phyloP scores from a whole-genome alignment of 2,329 filamentous ascomycete genomes.

The Aspergillus sp. region DNA sequence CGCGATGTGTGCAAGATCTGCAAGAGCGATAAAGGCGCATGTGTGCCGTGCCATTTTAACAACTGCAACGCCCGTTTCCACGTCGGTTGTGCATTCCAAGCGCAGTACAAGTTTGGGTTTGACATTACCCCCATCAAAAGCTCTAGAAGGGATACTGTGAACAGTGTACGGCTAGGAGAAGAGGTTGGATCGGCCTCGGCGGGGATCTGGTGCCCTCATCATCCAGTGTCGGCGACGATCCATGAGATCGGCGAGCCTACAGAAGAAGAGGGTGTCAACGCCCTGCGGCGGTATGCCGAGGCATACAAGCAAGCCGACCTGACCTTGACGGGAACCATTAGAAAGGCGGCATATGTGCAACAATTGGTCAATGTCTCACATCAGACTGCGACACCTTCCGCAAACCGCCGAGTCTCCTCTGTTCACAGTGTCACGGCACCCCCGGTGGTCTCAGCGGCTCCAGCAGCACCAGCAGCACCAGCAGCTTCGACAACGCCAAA shows the following conservation, averaged over 20 bases:
- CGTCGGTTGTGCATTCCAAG: slow-evolving; percentile 84
- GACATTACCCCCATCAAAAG: slow-evolving; percentile 88
- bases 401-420: slow-evolving; percentile 60
- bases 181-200: slow-evolving; percentile 85
- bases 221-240: slow-evolving; percentile 71
- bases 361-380: slow-evolving; percentile 39
- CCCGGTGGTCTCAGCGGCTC: background rate
- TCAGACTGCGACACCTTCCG: slow-evolving; percentile 31
- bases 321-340: slow-evolving; percentile 83
- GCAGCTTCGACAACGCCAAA: slow-evolving; percentile 20
- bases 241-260: slow-evolving; percentile 78
- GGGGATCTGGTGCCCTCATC: slow-evolving; percentile 87
- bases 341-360: slow-evolving; percentile 76
- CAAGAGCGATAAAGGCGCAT: slow-evolving; percentile 73
- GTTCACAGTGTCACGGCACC: slow-evolving; percentile 41
- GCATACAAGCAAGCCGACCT: slow-evolving; percentile 95
- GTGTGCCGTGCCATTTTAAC: slow-evolving; percentile 72
- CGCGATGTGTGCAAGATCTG: slow-evolving; percentile 82
- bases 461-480: background rate
- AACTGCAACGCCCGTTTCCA: slow-evolving; percentile 65
- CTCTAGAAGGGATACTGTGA: slow-evolving; percentile 77
- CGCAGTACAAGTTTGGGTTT: slow-evolving; percentile 82
- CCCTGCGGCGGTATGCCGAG: slow-evolving; percentile 81
- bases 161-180: slow-evolving; percentile 75
- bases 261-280: slow-evolving; percentile 71